phyloP scores from a whole-genome alignment of 2,329 filamentous ascomycete species.

The Ceratocystis harringtonii region DNA sequence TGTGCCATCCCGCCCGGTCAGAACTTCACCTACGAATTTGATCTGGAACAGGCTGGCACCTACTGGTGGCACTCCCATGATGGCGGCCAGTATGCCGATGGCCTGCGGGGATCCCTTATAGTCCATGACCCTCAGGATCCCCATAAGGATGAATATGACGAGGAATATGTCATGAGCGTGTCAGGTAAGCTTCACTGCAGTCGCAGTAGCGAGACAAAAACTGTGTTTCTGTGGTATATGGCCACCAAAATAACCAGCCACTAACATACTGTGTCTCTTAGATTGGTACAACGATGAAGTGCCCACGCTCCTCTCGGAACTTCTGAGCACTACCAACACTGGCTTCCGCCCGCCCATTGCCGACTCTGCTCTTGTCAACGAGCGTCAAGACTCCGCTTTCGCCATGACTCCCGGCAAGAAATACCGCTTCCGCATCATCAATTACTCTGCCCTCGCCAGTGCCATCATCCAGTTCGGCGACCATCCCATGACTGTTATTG shows the following conservation, averaged over 20 bases:
- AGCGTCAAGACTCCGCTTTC: slow-evolving; percentile 25
- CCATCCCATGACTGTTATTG: slow-evolving; percentile 32
- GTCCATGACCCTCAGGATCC: slow-evolving; percentile 36
- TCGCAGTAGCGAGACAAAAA: neutral
- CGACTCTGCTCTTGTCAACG: slow-evolving; percentile 36
- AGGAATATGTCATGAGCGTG: slow-evolving; percentile 38
- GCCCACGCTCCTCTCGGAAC: slow-evolving; percentile 30
- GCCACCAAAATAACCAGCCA: neutral
- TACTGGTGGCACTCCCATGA: slow-evolving; percentile 28
- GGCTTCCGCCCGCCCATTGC: slow-evolving; percentile 40
- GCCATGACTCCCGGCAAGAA: slow-evolving; percentile 22
- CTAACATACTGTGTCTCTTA: neutral
- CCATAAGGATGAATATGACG: slow-evolving; percentile 33
- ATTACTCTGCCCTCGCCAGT: slow-evolving; percentile 30
- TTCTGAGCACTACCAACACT: slow-evolving; percentile 32
- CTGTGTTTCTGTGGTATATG: too few relatives aligned
- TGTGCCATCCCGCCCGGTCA: slow-evolving; percentile 37
- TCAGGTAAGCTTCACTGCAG: slow-evolving; percentile 22
- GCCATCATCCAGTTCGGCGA: slow-evolving; percentile 32
- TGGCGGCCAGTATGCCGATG: slow-evolving; percentile 41
- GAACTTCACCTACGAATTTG: slow-evolving; percentile 39
- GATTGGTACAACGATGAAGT: slow-evolving; percentile 47
- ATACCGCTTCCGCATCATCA: slow-evolving; percentile 34
- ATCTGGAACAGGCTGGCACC: slow-evolving; percentile 31
- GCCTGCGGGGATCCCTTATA: slow-evolving; percentile 39